phyloP scores from a whole-genome alignment of 2,329 filamentous ascomycete genomes.

The Rhexocercosporidium sp. region DNA sequence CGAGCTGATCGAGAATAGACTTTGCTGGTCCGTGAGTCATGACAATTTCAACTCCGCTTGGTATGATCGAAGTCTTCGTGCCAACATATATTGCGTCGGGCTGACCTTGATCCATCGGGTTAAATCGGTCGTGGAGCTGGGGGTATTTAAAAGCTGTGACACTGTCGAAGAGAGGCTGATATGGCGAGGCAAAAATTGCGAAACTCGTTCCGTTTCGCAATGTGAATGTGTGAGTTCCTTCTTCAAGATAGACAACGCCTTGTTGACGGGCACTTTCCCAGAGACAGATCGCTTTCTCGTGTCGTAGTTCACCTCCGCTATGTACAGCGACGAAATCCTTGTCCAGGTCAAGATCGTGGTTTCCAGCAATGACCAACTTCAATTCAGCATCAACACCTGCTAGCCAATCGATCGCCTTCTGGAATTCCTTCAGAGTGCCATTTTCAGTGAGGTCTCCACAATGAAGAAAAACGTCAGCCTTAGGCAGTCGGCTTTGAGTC shows the following conservation, averaged over 20 bases:
- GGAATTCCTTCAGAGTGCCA: slow-evolving; percentile 39
- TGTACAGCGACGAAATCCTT: slow-evolving; percentile 16
- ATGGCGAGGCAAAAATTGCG: slow-evolving; percentile 42
- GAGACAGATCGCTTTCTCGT: slow-evolving; percentile 26
- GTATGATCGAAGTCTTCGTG: slow-evolving; percentile 25
- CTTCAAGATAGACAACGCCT: slow-evolving; percentile 41
- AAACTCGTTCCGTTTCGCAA: slow-evolving; percentile 41
- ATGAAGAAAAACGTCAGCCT: slow-evolving; percentile 46
- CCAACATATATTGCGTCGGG: no score
- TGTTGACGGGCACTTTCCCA: slow-evolving; percentile 30
- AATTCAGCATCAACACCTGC: slow-evolving; percentile 54
- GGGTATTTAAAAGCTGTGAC: slow-evolving; percentile 42
- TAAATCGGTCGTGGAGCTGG: slow-evolving; percentile 38
- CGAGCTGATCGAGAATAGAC: slow-evolving; percentile 51
- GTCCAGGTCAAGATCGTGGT: slow-evolving; percentile 66
- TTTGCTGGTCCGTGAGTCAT: slow-evolving; percentile 66
- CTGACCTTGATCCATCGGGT: slow-evolving; percentile 20
- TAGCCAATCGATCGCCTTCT: slow-evolving; percentile 35
- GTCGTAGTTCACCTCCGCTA: neutral
- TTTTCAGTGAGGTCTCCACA: slow-evolving; percentile 46
- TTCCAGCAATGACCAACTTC: slow-evolving; percentile 67
- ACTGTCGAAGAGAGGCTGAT: slow-evolving; percentile 40
- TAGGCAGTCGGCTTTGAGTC: slow-evolving; percentile 11
- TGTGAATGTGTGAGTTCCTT: slow-evolving; percentile 40
- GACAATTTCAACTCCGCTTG: slow-evolving; percentile 53